Conservation (phyloP, 805 yeast genomes). For the Spathaspora arborariae region DNA sequence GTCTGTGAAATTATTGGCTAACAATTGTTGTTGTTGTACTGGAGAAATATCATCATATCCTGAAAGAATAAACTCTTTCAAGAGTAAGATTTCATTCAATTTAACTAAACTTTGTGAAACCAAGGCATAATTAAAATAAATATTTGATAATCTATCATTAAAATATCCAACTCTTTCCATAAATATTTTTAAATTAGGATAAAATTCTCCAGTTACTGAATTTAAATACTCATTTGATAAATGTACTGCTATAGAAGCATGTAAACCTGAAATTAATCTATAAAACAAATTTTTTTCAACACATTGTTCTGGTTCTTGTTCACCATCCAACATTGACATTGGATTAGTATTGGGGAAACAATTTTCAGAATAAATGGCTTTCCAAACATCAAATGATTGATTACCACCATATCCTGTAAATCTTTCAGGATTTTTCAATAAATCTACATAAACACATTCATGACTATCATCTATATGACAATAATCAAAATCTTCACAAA, state of each 20-base stretch:
- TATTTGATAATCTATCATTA: slow-evolving; percentile 84
- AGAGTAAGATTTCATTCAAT: slow-evolving; percentile 27
- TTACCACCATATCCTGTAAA: slow-evolving; percentile 95
- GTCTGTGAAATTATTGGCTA: slow-evolving; percentile 42
- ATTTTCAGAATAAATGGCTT: slow-evolving; percentile 85
- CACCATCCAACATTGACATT: slow-evolving; percentile 25
- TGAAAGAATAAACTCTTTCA: slow-evolving; percentile 23
- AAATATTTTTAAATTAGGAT: slow-evolving; percentile 76
- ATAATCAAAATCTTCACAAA: slow-evolving; percentile 55
- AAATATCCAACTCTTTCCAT: slow-evolving; percentile 86
- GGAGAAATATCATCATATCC: slow-evolving; percentile 18
- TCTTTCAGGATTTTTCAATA: slow-evolving; percentile 87
- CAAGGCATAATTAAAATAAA: slow-evolving; percentile 89
- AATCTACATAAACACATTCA: slow-evolving; percentile 78
- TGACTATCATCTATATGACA: slow-evolving; percentile 64
- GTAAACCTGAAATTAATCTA: slow-evolving; percentile 87
- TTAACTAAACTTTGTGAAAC: slow-evolving; percentile 79
- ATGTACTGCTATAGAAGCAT: slow-evolving; percentile 92
- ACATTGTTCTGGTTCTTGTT: slow-evolving; percentile 48
- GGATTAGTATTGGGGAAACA: slow-evolving; percentile 62
- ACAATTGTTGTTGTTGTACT: slow-evolving; percentile 14
- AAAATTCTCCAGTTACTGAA: slow-evolving; percentile 71
- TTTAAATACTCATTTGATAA: slow-evolving; percentile 74
- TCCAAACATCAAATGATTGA: slow-evolving; percentile 91
- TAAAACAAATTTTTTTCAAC: slow-evolving; percentile 86